Percentiles rank a stretch among this genome's conserved stretches.
These are phyloP conservation scores for Paramecium tetraurelia DNA, from an alignment of 73 alveolate species.

Conservation along the genomic window DNA sequence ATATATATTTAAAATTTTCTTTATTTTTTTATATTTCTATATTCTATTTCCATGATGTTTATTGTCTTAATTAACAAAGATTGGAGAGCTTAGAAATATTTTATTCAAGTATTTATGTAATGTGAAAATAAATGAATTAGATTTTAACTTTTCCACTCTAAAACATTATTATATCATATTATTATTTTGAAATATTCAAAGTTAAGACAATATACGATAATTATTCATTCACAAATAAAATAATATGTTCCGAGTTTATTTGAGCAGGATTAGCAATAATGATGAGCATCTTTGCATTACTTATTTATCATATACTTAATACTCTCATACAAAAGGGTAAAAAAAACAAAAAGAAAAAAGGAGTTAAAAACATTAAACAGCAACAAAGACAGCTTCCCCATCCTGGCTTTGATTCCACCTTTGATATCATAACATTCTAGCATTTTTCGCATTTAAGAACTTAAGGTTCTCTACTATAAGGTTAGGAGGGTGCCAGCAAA, in stretches of 20 bases:
- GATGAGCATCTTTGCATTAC: slow-evolving; percentile 30
- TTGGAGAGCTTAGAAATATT: too few relatives aligned
- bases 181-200: not conserved
- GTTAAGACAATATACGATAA: not conserved
- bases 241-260: not conserved
- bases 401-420: slow-evolving; percentile 24
- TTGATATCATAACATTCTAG: not conserved
- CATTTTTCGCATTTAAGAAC: not conserved
- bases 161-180: not conserved
- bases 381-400: slow-evolving; percentile 16
- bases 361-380: not conserved
- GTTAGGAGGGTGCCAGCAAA: not conserved
- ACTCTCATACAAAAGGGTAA: slow-evolving; percentile 39
- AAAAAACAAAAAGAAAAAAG: not conserved
- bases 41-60: too few relatives aligned
- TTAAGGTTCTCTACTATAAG: slow-evolving; percentile 20
- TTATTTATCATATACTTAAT: not conserved
- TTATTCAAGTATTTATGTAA: too few relatives aligned
- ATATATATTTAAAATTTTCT: too few relatives aligned
- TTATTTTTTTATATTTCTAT: too few relatives aligned
- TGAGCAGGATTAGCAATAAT: not conserved
- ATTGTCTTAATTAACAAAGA: too few relatives aligned
- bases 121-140: too few relatives aligned
- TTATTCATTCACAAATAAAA: not conserved
- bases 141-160: too few relatives aligned